Conservation (phyloP, 2,329 filamentous ascomycete species). For the Chrysoporthe puriensis region DNA sequence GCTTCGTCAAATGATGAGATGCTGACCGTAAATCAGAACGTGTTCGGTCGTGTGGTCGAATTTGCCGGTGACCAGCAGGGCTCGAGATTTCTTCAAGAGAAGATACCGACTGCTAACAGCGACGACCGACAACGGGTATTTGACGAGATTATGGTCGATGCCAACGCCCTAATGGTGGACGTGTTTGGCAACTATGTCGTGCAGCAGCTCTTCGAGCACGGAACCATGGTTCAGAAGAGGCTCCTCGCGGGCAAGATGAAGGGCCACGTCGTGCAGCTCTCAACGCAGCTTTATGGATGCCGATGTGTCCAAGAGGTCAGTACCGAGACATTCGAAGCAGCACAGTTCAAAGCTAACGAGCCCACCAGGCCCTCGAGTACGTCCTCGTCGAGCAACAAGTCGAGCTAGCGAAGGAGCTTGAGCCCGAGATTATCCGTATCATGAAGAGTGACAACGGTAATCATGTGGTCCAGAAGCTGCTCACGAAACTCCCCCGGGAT, state of each 20-base stretch:
- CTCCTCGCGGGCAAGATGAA: constrained; percentile 85
- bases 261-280: constrained; percentile 78
- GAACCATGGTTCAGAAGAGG: constrained; percentile 91
- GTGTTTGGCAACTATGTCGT: constrained; percentile 99
- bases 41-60: constrained; percentile 85
- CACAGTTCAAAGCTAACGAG: constrained; percentile 19
- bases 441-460: constrained; percentile 92
- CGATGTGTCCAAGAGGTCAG: constrained; percentile 90
- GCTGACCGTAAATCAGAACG: constrained; percentile 58
- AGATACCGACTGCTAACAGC: constrained; percentile 89
- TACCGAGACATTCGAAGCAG: constrained; percentile 19
- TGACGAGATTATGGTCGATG: constrained; percentile 81
- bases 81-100: constrained; percentile 92
- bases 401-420: constrained; percentile 80
- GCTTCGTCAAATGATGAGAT: neutral
- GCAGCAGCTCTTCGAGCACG: constrained; percentile 96
- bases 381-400: constrained; percentile 91
- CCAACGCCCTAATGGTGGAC: constrained; percentile 89
- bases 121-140: constrained; percentile 95
- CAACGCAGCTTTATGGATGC: constrained; percentile 89
- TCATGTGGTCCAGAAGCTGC: constrained; percentile 93
- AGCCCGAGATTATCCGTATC: constrained; percentile 73
- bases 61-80: constrained; percentile 96
- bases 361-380: constrained; percentile 77
- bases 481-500: constrained; percentile 76